Evolutionary conservation across 75 land plant genomes (phyloP).

Genomic region (Chamaecyparis obtusa): DNA sequence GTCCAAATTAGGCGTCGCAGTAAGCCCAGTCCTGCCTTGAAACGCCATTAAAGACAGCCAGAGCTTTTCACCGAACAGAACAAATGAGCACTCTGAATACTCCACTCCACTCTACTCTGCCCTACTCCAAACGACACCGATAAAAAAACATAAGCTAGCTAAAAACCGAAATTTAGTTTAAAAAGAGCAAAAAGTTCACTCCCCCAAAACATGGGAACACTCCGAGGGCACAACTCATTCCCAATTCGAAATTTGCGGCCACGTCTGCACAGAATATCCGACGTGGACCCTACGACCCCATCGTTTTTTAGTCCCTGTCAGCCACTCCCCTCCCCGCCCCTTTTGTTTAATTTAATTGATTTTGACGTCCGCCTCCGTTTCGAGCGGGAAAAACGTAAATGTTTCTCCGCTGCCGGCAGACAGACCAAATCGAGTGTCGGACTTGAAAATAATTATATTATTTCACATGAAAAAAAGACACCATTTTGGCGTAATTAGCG

Average conservation of each 20-base stretch:
- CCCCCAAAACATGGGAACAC: conserved; percentile 12
- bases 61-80: background rate
- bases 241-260: conserved; percentile 3
- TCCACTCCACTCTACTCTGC: background rate
- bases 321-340: background rate
- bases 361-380: conserved; percentile 9
- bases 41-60: conserved; percentile 8
- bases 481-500: conserved; percentile 4
- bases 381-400: conserved; percentile 10
- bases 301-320: no score
- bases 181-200: background rate
- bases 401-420: conserved; percentile 12
- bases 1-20: conserved; percentile 18
- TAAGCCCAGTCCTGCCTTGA: background rate
- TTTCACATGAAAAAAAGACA: background rate
- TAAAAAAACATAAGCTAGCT: no score
- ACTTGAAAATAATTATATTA: background rate
- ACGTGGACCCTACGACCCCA: background rate
- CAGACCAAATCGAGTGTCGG: conserved; percentile 9
- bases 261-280: background rate
- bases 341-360: background rate
- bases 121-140: background rate
- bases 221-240: background rate
- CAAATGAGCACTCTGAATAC: background rate
- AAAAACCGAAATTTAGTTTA: background rate